These are phyloP conservation scores for Toxicodendron radicans DNA, from an alignment of 345 rosid species.

Conservation along the genomic window DNA sequence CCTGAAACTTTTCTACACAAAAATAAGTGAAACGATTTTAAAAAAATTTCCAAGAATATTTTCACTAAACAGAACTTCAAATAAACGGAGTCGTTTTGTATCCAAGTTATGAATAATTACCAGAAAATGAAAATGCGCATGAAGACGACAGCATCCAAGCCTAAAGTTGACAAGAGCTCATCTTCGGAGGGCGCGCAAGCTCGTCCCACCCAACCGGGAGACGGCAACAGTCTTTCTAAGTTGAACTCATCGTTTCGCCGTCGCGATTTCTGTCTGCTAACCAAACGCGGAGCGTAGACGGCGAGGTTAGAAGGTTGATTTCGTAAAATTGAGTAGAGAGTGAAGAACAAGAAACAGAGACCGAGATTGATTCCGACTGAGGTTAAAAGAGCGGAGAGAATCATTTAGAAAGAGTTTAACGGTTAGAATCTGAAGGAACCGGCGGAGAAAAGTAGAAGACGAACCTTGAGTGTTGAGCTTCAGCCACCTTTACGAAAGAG, in stretches of 20 bases:
- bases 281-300: slow-evolving; percentile 69
- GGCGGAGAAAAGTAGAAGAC: too few species aligned
- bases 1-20: too few species aligned
- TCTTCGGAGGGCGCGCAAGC: slow-evolving; percentile 75
- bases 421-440: too few species aligned
- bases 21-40: too few species aligned
- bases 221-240: slow-evolving; percentile 70
- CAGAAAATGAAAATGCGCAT: slow-evolving; percentile 71
- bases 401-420: slow-evolving; percentile 36
- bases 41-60: too few species aligned
- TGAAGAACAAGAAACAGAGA: slow-evolving; percentile 71
- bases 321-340: slow-evolving; percentile 75
- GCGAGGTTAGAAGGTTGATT: slow-evolving; percentile 67
- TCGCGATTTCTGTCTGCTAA: slow-evolving; percentile 40
- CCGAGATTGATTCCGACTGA: slow-evolving; percentile 97
- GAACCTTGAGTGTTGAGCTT: too few species aligned
- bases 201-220: slow-evolving; percentile 76
- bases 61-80: too few species aligned
- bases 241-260: slow-evolving; percentile 33
- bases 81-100: too few species aligned
- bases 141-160: slow-evolving; percentile 81
- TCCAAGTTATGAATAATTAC: slow-evolving; percentile 23
- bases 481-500: too few species aligned
- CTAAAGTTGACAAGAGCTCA: slow-evolving; percentile 53
- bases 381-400: slow-evolving; percentile 82